A percentile compares a stretch with the other conserved stretches of the same genome.
phyloP scores from a whole-genome alignment of 108 stramenopile genomes.

The Schizochytrium sp. region DNA sequence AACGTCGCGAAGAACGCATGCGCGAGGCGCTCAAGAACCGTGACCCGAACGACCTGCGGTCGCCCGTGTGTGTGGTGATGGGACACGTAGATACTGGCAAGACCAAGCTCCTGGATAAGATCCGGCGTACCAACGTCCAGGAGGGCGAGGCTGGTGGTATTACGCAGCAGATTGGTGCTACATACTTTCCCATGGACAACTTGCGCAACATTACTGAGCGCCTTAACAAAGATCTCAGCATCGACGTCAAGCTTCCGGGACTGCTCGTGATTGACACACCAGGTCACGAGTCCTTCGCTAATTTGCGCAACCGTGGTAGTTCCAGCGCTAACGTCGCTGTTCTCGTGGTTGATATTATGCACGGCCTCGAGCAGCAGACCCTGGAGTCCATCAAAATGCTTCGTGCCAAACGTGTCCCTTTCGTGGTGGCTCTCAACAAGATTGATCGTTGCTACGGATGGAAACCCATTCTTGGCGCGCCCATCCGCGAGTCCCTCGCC shows the following conservation, averaged over 20 bases:
- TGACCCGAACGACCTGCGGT: constrained; percentile 88
- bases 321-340: constrained; percentile 98
- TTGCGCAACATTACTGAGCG: constrained; percentile 85
- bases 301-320: constrained; percentile 94
- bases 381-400: constrained; percentile 98
- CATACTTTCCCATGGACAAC: constrained; percentile 95
- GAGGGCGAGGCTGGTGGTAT: constrained; percentile 99
- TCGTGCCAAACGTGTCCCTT: constrained; percentile 88
- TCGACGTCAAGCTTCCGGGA: constrained; percentile 91
- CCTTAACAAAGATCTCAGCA: constrained; percentile 78
- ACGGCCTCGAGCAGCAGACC: constrained; percentile 99
- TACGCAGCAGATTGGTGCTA: constrained; percentile 99
- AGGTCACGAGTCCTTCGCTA: constrained; percentile 98
- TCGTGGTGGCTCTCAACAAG: constrained; percentile 98
- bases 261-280: constrained; percentile 98
- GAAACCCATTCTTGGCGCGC: constrained; percentile 90
- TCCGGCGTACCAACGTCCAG: constrained; percentile 98
- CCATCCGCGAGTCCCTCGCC: constrained; percentile 92
- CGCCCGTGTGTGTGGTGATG: constrained; percentile 98
- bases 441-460: constrained; percentile 97
- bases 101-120: constrained; percentile 98
- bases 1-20: constrained; percentile 74
- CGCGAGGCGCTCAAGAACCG: constrained; percentile 88
- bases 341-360: constrained; percentile 99
- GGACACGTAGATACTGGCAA: constrained; percentile 99